Percentiles rank a stretch among this genome's conserved stretches.
Evolutionary conservation across 768 basidiomycete genomes (phyloP).

Genomic region (Tulasnella sp.): DNA sequence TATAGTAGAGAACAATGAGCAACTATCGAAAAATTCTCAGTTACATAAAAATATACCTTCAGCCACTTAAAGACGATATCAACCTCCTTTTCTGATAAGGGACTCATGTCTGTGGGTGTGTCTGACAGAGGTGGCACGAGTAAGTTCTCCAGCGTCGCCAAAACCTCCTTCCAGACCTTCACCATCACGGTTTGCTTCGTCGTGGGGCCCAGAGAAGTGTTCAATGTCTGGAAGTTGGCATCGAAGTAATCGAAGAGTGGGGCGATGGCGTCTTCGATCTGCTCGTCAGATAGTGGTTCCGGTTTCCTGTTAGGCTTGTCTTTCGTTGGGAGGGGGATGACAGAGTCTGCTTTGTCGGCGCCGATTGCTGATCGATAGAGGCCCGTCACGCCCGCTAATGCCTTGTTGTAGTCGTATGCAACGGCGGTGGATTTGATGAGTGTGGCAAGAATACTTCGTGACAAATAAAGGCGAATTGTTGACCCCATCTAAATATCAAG

Average conservation of each 20-base stretch:
- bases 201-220: slow-evolving; percentile 71
- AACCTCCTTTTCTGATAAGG: slow-evolving; percentile 88
- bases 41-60: slow-evolving; percentile 46
- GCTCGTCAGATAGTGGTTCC: slow-evolving; percentile 79
- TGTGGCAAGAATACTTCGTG: slow-evolving; percentile 61
- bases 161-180: slow-evolving; percentile 91
- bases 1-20: slow-evolving; percentile 25
- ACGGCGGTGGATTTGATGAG: slow-evolving; percentile 52
- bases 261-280: slow-evolving; percentile 86
- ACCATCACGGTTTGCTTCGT: slow-evolving; percentile 90
- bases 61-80: slow-evolving; percentile 99
- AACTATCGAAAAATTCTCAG: not conserved
- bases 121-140: slow-evolving; percentile 88
- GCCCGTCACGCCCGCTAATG: slow-evolving; percentile 70
- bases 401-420: slow-evolving; percentile 80
- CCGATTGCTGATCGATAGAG: slow-evolving; percentile 73
- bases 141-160: slow-evolving; percentile 73
- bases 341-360: slow-evolving; percentile 50
- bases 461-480: slow-evolving; percentile 79
- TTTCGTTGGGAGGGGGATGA: slow-evolving; percentile 58
- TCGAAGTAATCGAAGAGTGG: slow-evolving; percentile 96
- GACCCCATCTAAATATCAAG: slow-evolving; percentile 67
- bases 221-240: slow-evolving; percentile 80
- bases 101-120: slow-evolving; percentile 77
- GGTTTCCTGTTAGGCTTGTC: slow-evolving; percentile 73